Conservation (phyloP, 495 filamentous ascomycete species). For the Talaromyces liani region DNA sequence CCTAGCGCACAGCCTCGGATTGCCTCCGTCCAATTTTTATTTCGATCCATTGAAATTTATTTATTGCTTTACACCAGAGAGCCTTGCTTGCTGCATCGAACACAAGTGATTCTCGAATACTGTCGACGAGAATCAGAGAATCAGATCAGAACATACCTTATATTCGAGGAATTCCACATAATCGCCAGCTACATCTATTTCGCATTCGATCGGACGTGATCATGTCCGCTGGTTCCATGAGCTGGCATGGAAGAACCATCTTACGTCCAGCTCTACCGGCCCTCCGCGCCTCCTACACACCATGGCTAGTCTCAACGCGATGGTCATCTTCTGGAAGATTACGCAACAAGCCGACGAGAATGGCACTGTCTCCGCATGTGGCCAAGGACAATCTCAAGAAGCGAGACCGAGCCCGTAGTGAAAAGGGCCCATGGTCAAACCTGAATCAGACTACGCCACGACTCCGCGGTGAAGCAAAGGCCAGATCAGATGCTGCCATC, state of each 20-base stretch:
- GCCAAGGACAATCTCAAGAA: slow-evolving; percentile 42
- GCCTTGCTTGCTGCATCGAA: neutral
- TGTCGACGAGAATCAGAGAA: neutral
- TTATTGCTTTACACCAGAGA: neutral
- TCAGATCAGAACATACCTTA: neutral
- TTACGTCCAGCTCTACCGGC: slow-evolving; percentile 12
- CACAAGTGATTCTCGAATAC: neutral
- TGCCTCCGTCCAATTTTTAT: slow-evolving; percentile 4
- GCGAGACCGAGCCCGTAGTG: slow-evolving; percentile 23
- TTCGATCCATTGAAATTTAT: neutral
- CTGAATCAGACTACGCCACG: slow-evolving; percentile 72
- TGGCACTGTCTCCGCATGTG: slow-evolving; percentile 72
- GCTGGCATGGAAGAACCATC: slow-evolving; percentile 24
- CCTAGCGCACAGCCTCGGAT: neutral
- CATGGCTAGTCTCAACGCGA: slow-evolving; percentile 16
- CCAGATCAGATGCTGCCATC: slow-evolving; percentile 32
- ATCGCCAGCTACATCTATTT: neutral
- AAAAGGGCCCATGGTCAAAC: slow-evolving; percentile 59
- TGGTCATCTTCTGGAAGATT: slow-evolving; percentile 32
- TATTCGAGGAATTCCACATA: too few relatives aligned
- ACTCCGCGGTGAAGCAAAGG: slow-evolving; percentile 34
- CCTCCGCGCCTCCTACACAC: slow-evolving; percentile 21
- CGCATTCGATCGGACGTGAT: neutral
- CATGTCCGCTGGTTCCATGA: slow-evolving; percentile 22
- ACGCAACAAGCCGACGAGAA: slow-evolving; percentile 55